Base-by-base conservation (phyloP, 1,284 basidiomycete species). In the Tausonia pullulans region DNA sequence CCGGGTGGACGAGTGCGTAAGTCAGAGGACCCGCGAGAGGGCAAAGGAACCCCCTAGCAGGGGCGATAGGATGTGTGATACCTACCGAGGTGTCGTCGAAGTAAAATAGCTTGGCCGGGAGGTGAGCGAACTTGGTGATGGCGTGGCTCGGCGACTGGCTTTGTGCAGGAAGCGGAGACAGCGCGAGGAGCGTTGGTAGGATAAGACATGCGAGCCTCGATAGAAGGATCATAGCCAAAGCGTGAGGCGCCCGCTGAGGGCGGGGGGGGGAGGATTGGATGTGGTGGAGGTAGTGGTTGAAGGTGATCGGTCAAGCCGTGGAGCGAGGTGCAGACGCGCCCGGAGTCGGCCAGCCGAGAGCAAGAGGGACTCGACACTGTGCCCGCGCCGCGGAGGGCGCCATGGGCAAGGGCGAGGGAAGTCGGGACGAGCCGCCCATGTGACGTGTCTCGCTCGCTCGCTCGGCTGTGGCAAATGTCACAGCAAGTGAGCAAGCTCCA, bases 21-120 rank as follows among this genome's bases (percentile, higher is more conserved):
- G 58, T 27, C 27, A 27, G 48, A 27, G 57, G 27, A 11, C 41
- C 49, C 40, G 53, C 14, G 60, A n/a, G n/a, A 51, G 39, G 43
- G n/a, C 3, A 9, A 57, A 46, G 4, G 10, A 41, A 5, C 1
- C 27, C 10, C 6, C 27, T 16, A 50, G 51, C 39, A 39, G 41
- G n/a, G 16, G 16, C 27, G 51, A 40, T n/a, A 27, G 11, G 10
- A 16, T 6, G 11, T 8, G 14, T 11, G 55, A 51, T 1, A 48
- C 72, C 77, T 80, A 92, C 90, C 52, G 86, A 76, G 5, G 89
- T 87, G 78, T 96, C 94, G 69, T 95, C 88, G 78, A 98, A 95
- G 81, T 93, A 97, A 79, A 88, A 87, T 62, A 97, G 75, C 45
- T 63, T 66, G 56, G 62, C 58, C 11, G 60, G 63, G 10, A 60